phyloP scores from a whole-genome alignment of 495 filamentous ascomycete species.

The Hamigera avellanea region DNA sequence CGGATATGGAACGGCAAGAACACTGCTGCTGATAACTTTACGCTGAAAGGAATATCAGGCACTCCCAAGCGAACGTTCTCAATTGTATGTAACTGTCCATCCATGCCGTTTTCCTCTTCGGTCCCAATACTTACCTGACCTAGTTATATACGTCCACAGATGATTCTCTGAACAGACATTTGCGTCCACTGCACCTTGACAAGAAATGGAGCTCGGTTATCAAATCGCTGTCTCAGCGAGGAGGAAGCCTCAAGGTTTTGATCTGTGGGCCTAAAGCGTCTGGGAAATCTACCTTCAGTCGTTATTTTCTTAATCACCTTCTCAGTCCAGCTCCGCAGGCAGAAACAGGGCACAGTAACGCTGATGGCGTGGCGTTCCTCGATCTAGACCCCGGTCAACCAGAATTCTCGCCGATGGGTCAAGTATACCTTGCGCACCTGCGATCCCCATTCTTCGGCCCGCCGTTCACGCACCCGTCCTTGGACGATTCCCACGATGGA shows the following conservation, averaged over 20 bases:
- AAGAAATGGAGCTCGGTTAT: constrained; percentile 49
- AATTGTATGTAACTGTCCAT: constrained; percentile 18
- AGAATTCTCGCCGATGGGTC: constrained; percentile 67
- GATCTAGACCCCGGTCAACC: constrained; percentile 81
- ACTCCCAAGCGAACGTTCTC: constrained; percentile 28
- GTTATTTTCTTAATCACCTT: constrained; percentile 64
- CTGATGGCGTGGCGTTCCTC: constrained; percentile 48
- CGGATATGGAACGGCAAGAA: constrained; percentile 58
- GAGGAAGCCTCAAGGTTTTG: constrained; percentile 35
- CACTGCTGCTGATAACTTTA: constrained; percentile 26
- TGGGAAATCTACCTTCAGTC: constrained; percentile 79
- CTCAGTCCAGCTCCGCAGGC: constrained; percentile 38
- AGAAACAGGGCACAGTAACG: constrained; percentile 20
- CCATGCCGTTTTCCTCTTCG: background rate
- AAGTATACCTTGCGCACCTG: constrained; percentile 59
- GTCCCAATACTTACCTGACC: constrained; percentile 4
- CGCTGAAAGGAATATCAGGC: constrained; percentile 14
- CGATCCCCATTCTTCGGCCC: constrained; percentile 57
- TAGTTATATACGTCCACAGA: constrained; percentile 37
- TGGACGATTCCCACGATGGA: constrained; percentile 17
- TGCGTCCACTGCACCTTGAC: constrained; percentile 52
- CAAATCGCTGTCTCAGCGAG: constrained; percentile 25
- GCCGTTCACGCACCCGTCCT: constrained; percentile 58
- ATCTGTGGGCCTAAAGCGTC: constrained; percentile 73
- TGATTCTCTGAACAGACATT: constrained; percentile 33